Evolutionary conservation across 768 basidiomycete species (phyloP).

Genomic region (Scleroderma citrinum): DNA sequence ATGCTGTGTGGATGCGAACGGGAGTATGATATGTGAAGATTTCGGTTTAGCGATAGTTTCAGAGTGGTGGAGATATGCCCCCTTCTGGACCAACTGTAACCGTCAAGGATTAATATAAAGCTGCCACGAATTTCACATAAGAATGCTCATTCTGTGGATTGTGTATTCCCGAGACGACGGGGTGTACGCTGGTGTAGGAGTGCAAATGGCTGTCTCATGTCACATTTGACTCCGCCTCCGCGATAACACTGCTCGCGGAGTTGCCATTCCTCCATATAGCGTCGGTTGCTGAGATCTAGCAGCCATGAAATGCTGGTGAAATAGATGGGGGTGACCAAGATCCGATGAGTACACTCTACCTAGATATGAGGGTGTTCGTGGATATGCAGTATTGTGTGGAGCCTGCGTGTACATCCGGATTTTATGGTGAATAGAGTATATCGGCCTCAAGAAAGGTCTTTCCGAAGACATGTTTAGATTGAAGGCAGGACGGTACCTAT

Average conservation of each 20-base stretch:
- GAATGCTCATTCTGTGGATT: not conserved
- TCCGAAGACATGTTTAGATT: no score
- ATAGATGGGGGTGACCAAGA: no score
- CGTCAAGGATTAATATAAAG: not conserved
- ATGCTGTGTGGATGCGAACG: no score
- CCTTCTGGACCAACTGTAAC: not conserved
- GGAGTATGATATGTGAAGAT: no score
- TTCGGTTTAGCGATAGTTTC: no score
- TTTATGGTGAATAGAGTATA: no score
- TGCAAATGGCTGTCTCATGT: not conserved
- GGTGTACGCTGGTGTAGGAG: not conserved
- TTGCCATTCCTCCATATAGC: slow-evolving; percentile 27
- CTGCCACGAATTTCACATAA: not conserved
- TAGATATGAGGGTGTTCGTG: no score
- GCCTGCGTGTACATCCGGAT: no score
- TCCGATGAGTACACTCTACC: no score
- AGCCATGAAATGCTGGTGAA: not conserved
- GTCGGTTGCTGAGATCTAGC: slow-evolving; percentile 14
- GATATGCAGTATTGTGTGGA: no score
- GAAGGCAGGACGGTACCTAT: no score
- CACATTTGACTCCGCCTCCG: slow-evolving; percentile 8
- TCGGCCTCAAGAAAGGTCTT: no score
- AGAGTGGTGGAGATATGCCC: not conserved
- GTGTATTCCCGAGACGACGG: not conserved
- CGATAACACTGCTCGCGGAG: slow-evolving; percentile 28